Evolutionary conservation across 2,329 filamentous ascomycete species (phyloP).

Genomic region (Trichoderma asperellum): DNA sequence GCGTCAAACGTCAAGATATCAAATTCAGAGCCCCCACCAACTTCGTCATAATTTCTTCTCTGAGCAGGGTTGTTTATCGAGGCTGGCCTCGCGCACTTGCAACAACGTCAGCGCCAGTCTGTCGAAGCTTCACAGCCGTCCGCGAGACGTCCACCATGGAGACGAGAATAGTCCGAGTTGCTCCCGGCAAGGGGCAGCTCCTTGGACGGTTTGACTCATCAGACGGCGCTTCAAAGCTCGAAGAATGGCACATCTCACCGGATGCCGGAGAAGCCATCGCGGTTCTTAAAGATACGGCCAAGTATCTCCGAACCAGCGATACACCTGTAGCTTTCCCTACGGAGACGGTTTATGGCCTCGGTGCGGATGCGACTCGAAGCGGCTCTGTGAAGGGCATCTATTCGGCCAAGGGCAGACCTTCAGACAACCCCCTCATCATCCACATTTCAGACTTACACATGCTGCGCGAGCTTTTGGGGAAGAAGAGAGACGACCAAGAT

Average conservation of each 20-base stretch:
- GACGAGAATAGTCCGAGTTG: conserved; percentile 47
- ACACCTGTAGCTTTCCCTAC: conserved; percentile 93
- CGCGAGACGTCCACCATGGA: conserved; percentile 39
- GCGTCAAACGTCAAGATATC: neutral
- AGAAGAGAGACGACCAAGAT: conserved; percentile 38
- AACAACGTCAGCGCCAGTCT: conserved; percentile 33
- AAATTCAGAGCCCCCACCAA: conserved; percentile 2
- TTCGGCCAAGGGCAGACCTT: conserved; percentile 83
- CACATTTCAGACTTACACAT: conserved; percentile 84
- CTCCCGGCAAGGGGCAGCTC: conserved; percentile 37
- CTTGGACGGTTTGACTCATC: conserved; percentile 41
- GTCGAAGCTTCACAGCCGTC: conserved; percentile 15
- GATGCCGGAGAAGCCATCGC: conserved; percentile 40
- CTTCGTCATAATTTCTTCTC: conserved; percentile 15
- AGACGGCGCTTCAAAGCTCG: conserved; percentile 40
- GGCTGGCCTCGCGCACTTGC: conserved; percentile 36
- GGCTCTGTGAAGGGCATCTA: conserved; percentile 89
- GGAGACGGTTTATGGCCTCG: conserved; percentile 95
- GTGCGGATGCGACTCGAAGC: conserved; percentile 90
- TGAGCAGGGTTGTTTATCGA: neutral
- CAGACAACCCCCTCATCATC: conserved; percentile 94
- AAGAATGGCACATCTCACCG: conserved; percentile 48
- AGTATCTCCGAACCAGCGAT: conserved; percentile 65
- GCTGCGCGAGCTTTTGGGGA: conserved; percentile 64
- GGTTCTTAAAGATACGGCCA: conserved; percentile 66